Percentiles rank a stretch among this genome's conserved stretches.
Evolutionary conservation across 1,139 yeast species (phyloP).

Genomic region (Kurtzmaniella natalensis): DNA sequence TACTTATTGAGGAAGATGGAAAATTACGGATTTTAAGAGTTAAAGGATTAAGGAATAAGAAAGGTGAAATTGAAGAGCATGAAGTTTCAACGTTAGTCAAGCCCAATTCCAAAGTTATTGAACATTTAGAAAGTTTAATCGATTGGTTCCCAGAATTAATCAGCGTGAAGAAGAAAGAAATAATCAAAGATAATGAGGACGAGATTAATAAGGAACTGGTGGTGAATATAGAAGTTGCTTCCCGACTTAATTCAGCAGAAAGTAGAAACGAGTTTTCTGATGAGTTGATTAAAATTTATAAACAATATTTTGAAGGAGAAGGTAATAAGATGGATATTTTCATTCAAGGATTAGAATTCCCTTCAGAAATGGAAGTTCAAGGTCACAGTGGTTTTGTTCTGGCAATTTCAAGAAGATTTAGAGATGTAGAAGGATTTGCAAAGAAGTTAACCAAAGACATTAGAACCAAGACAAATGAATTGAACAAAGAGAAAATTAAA

Average conservation of each 20-base stretch:
- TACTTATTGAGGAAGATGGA: constrained; percentile 42
- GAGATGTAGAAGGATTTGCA: constrained; percentile 89
- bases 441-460: constrained; percentile 78
- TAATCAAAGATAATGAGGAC: background rate
- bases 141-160: constrained; percentile 18
- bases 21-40: constrained; percentile 55
- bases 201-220: constrained; percentile 6
- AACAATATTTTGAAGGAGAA: constrained; percentile 17
- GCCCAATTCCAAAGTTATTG: constrained; percentile 28
- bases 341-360: constrained; percentile 12
- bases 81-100: constrained; percentile 17
- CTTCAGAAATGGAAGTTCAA: constrained; percentile 9
- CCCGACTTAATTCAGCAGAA: constrained; percentile 12
- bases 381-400: constrained; percentile 36
- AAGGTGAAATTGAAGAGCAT: constrained; percentile 16
- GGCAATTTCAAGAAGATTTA: constrained; percentile 72
- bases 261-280: constrained; percentile 15
- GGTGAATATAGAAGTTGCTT: constrained; percentile 10
- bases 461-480: constrained; percentile 46
- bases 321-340: constrained; percentile 21
- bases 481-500: constrained; percentile 30
- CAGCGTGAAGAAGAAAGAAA: background rate
- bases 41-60: constrained; percentile 58
- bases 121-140: constrained; percentile 23
- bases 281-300: constrained; percentile 16